Evolutionary conservation across 108 stramenopile species (phyloP).

Genomic region (Pseudonitzschia multiseries): DNA sequence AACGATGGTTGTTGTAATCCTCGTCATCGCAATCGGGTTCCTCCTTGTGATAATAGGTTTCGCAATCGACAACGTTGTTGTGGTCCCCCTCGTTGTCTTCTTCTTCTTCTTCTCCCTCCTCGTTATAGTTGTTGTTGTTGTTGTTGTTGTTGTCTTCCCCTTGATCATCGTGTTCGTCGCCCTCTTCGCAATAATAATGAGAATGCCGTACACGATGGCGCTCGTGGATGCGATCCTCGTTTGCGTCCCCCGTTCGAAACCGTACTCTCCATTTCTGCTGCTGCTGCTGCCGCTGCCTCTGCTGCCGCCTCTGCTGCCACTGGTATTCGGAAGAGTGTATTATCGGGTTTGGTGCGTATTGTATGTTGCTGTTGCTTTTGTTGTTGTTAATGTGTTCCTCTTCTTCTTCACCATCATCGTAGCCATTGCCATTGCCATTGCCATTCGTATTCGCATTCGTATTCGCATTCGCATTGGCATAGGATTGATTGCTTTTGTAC

Average conservation of each 20-base stretch:
- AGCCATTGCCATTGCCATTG: no score
- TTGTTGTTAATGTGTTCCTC: not conserved
- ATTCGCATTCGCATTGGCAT: not conserved
- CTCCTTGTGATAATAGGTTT: not conserved
- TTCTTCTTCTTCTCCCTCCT: not conserved
- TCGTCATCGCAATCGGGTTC: not conserved
- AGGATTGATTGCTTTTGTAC: no score
- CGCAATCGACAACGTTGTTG: not conserved
- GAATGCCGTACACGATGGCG: no score
- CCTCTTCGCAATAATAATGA: no score
- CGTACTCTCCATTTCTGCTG: not conserved
- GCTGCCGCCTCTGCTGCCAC: not conserved
- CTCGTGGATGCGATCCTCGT: not conserved
- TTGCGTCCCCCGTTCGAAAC: not conserved
- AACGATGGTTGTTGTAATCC: not conserved
- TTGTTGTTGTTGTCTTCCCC: no score
- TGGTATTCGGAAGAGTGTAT: not conserved
- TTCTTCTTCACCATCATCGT: not conserved
- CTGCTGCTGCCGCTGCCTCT: not conserved
- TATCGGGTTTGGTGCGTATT: not conserved
- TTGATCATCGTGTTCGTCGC: not conserved
- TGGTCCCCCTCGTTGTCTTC: not conserved
- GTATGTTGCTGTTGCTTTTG: conserved; percentile 2
- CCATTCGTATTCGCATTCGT: no score
- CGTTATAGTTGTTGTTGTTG: no score